Percentiles rank a stretch among this genome's conserved stretches.
Conservation (phyloP, 1,139 yeast genomes). For the Kurtzmaniella quercitrusa region DNA sequence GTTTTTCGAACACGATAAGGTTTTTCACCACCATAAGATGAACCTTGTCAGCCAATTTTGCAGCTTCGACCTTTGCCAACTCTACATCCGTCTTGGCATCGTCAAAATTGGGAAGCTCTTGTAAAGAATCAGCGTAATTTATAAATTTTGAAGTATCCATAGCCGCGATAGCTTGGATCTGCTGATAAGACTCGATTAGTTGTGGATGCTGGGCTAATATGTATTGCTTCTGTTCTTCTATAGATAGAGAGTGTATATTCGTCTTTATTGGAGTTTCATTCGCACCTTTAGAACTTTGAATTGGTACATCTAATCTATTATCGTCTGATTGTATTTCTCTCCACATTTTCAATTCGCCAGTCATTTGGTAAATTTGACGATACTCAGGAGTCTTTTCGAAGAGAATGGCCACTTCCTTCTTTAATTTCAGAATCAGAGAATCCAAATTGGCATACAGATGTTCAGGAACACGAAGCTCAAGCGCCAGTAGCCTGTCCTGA, state of each 20-base stretch:
- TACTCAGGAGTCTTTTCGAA: slow-evolving; percentile 1
- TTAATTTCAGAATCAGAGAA: not conserved
- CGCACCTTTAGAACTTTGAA: not conserved
- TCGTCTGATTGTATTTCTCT: not conserved
- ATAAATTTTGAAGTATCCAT: slow-evolving; percentile 19
- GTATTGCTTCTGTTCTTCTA: slow-evolving; percentile 1
- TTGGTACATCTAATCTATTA: not conserved
- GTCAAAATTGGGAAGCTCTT: slow-evolving; percentile 16
- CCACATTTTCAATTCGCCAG: not conserved
- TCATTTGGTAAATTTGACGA: not conserved
- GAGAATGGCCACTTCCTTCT: not conserved
- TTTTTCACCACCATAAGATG: slow-evolving; percentile 24
- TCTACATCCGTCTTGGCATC: slow-evolving; percentile 9
- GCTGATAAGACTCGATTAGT: slow-evolving; percentile 18
- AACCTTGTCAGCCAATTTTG: slow-evolving; percentile 14
- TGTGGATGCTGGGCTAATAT: slow-evolving; percentile 11
- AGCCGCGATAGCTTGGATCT: slow-evolving; percentile 18
- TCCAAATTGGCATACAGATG: not conserved
- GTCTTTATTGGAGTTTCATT: not conserved
- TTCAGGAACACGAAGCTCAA: not conserved
- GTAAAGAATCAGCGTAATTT: slow-evolving; percentile 16
- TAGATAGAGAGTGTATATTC: not conserved
- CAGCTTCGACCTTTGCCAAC: slow-evolving; percentile 11
- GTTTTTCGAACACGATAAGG: slow-evolving; percentile 27
- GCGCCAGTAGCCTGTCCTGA: not conserved